These are phyloP conservation scores for Aspergillus panamensis DNA, from an alignment of 495 filamentous ascomycete species.

Conservation along the genomic window DNA sequence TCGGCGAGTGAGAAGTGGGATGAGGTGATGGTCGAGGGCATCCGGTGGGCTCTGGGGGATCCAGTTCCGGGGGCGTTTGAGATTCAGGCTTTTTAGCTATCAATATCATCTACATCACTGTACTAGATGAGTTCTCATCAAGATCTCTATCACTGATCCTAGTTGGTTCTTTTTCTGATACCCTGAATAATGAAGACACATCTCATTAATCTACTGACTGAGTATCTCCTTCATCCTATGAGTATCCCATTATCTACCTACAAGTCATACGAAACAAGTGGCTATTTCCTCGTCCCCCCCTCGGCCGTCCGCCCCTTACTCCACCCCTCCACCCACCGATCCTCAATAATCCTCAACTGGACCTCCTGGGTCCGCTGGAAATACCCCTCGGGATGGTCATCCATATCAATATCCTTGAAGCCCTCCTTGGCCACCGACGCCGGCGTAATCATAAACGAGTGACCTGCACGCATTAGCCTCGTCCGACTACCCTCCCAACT, in stretches of 20 bases:
- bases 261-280: too few species aligned
- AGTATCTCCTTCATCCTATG: too few species aligned
- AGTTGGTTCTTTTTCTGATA: too few species aligned
- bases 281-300: not conserved
- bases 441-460: slow-evolving; percentile 22
- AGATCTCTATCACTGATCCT: too few species aligned
- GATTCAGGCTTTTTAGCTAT: slow-evolving; percentile 29
- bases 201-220: too few species aligned
- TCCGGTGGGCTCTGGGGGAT: slow-evolving; percentile 37
- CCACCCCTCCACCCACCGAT: slow-evolving; percentile 24
- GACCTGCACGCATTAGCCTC: slow-evolving; percentile 9
- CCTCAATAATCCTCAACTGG: slow-evolving; percentile 22
- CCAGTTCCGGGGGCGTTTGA: slow-evolving; percentile 30
- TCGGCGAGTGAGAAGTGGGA: slow-evolving; percentile 40
- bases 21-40: slow-evolving; percentile 37
- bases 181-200: too few species aligned
- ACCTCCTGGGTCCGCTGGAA: slow-evolving; percentile 21
- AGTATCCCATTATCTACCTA: too few species aligned
- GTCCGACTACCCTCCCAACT: not conserved
- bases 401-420: slow-evolving; percentile 21
- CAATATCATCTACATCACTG: too few species aligned
- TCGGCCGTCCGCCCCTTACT: slow-evolving; percentile 20
- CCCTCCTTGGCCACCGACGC: slow-evolving; percentile 22
- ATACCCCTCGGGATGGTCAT: slow-evolving; percentile 22
- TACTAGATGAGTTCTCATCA: too few species aligned